These are phyloP conservation scores for Metroxylon sagu DNA, from an alignment of 176 grass and related monocot genomes.

Conservation along the genomic window DNA sequence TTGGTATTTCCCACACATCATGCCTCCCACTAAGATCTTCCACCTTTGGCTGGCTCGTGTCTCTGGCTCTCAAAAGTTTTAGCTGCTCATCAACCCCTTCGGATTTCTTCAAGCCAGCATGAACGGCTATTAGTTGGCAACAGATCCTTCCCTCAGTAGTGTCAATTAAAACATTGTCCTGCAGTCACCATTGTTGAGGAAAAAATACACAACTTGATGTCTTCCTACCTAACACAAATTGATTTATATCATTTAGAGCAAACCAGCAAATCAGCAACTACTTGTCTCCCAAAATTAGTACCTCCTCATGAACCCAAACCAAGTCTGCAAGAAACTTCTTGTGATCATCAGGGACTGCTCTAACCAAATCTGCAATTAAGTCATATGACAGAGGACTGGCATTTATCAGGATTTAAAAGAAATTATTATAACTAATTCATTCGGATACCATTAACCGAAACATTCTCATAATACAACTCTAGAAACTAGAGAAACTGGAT, in stretches of 20 bases:
- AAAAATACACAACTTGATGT: too few species aligned
- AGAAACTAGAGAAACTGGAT: too few species aligned
- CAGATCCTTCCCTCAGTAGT: constrained; percentile 49
- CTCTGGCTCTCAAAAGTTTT: constrained; percentile 48
- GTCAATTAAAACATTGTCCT: constrained; percentile 62
- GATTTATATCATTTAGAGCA: too few species aligned
- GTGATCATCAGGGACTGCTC: constrained; percentile 67
- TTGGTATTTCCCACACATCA: constrained; percentile 71
- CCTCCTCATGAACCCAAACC: constrained; percentile 92
- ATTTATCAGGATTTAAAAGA: too few species aligned
- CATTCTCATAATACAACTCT: too few species aligned
- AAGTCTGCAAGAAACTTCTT: constrained; percentile 73
- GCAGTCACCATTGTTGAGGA: not conserved
- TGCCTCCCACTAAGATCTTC: constrained; percentile 56
- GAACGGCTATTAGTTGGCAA: constrained; percentile 74
- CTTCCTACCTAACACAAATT: too few species aligned
- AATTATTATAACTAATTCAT: too few species aligned
- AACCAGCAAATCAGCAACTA: too few species aligned
- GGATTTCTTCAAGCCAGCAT: constrained; percentile 66
- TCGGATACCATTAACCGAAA: too few species aligned
- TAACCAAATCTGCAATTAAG: constrained; percentile 40
- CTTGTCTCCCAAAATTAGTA: constrained; percentile 5
- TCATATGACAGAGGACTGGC: too few species aligned
- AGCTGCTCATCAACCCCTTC: constrained; percentile 56
- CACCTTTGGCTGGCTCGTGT: constrained; percentile 55